Evolutionary conservation across 2,329 filamentous ascomycete species (phyloP), one percentile per base, ranked within the genome.

Genomic region (Cladorrhinum sp.): DNA sequence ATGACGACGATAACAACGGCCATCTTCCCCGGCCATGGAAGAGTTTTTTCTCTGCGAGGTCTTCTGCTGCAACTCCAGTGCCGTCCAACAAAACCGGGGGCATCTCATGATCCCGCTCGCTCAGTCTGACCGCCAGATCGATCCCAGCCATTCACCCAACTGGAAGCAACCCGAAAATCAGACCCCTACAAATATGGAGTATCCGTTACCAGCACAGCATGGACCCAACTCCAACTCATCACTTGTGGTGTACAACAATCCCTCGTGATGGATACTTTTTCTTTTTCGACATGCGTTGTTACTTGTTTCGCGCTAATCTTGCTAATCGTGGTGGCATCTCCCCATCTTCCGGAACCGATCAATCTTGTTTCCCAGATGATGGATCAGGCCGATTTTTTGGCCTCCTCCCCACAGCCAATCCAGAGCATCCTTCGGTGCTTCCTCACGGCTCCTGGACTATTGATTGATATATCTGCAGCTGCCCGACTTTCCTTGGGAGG

Each of bases 251-350:
- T 23, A 53, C 26, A 33, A 21, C 51, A 36, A n/a, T n/a, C n/a
- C n/a, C n/a, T n/a, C n/a, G n/a, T n/a, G n/a, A n/a, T n/a, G n/a
- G n/a, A n/a, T n/a, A n/a, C n/a, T n/a, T n/a, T n/a, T n/a, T n/a
- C n/a, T n/a, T n/a, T n/a, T n/a, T n/a, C n/a, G n/a, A n/a, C n/a
- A n/a, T n/a, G 9, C 23, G 21, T 49, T 57, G 20, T 24, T 36
- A 36, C 54, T 21, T 42, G 30, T 36, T 46, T 49, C 48, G 7
- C 49, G 51, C 57, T 36, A 58, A 58, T 54, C 33, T 48, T 50
- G 59, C 55, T 55, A 56, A 61, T 58, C 60, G 58, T 46, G 42
- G 42, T 46, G 56, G 56, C 60, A 62, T 36, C 55, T 62, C 50
- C 42, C 60, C 55, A 62, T 58, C 56, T 39, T 8, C 50, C 56